Percentiles rank a stretch among this genome's conserved stretches.
These are phyloP conservation scores for Pythium monospermum DNA, from an alignment of 352 stramenopile genomes.

Conservation along the genomic window DNA sequence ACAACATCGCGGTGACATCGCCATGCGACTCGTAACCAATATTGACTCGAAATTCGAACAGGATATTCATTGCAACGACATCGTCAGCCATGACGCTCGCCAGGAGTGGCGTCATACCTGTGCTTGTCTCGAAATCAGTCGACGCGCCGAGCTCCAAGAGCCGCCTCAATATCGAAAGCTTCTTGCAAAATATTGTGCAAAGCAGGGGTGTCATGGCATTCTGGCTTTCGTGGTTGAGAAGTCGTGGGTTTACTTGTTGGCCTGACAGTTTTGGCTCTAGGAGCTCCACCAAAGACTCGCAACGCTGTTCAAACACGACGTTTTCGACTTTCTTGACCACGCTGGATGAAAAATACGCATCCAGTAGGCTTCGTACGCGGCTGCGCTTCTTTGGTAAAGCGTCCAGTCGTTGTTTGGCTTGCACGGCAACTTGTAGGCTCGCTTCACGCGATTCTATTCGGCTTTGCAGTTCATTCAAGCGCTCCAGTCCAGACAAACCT, in stretches of 20 bases:
- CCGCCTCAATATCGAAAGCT: constrained; percentile 31
- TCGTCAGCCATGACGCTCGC: constrained; percentile 40
- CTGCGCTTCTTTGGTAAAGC: constrained; percentile 31
- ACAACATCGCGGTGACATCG: constrained; percentile 29
- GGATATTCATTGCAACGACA: constrained; percentile 37
- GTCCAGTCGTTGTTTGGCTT: constrained; percentile 39
- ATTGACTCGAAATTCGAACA: constrained; percentile 40
- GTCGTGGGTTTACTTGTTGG: neutral
- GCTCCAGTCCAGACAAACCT: constrained; percentile 21
- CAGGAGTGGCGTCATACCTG: constrained; percentile 50
- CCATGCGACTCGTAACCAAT: constrained; percentile 32
- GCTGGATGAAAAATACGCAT: constrained; percentile 25
- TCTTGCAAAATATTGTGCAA: constrained; percentile 34
- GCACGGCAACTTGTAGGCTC: constrained; percentile 14
- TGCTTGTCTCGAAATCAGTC: constrained; percentile 31
- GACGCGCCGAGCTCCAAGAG: constrained; percentile 47
- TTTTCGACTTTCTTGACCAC: constrained; percentile 41
- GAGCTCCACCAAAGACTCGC: constrained; percentile 32
- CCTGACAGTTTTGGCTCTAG: constrained; percentile 24
- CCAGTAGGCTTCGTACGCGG: constrained; percentile 28
- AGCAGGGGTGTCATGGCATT: constrained; percentile 54
- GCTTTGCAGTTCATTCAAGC: constrained; percentile 27
- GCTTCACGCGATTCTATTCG: constrained; percentile 35
- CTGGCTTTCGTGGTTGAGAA: constrained; percentile 49
- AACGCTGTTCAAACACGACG: constrained; percentile 35